Conservation (phyloP, 2,329 filamentous ascomycete species). For the Calonectria ilicicola region DNA sequence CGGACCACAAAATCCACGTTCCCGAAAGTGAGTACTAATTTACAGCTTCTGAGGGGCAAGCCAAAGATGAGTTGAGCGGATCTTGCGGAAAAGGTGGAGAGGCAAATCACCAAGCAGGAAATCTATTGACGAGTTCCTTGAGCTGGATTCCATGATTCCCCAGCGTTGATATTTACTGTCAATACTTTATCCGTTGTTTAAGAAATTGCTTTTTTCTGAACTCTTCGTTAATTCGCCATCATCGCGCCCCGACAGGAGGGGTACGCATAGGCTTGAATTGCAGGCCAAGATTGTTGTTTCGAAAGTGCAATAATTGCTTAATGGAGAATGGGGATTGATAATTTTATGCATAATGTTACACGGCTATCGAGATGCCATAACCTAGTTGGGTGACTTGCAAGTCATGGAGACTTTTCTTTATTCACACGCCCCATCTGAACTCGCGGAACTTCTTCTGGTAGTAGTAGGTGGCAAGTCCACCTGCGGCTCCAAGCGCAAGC, state of each 20-base stretch:
- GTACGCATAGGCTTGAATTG: no score
- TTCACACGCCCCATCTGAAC: conserved; percentile 44
- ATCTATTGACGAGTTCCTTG: no score
- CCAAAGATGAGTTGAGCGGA: not conserved
- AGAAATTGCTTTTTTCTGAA: no score
- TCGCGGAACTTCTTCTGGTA: conserved; percentile 57
- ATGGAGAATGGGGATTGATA: not conserved
- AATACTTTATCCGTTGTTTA: no score
- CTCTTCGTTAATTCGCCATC: no score
- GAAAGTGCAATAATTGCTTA: not conserved
- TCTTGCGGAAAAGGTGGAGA: not conserved
- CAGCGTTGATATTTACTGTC: no score
- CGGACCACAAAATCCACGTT: not conserved
- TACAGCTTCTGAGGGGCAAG: not conserved
- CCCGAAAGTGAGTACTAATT: not conserved
- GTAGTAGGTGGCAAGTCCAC: conserved; percentile 53
- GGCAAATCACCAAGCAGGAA: no score
- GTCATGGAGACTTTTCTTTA: not conserved
- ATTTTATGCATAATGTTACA: not conserved
- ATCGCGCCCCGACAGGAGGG: no score
- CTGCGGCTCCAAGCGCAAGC: conserved; percentile 47
- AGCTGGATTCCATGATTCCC: no score
- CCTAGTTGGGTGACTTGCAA: not conserved
- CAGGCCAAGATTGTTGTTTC: no score
- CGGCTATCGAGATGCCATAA: not conserved